Base-by-base conservation (phyloP, 805 yeast species). In the Cyberlindnera lachancei region DNA sequence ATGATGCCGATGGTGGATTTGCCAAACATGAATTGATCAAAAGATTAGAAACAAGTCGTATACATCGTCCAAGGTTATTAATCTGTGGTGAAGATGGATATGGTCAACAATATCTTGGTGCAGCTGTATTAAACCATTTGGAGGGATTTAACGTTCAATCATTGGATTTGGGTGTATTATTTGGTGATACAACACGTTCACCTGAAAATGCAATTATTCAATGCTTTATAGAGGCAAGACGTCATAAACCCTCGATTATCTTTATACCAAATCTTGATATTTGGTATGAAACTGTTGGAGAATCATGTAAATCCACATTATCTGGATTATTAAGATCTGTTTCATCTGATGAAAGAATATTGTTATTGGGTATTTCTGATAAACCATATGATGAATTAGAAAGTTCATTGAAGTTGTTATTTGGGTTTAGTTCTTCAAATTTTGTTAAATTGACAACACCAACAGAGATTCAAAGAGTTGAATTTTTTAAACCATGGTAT, bases 101-200 rank as follows among this genome's bases (percentile, higher is more conserved):
- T 55, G 99, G 97, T 1, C 96, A 88, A 48, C 81, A 75, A 42
- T 87, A 90, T 52, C 53, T 92, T 7, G 80, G 87, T 4, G 67
- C 87, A 3, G 96, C 97, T 0, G 64, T 88, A 8, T 61, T 90
- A 32, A 81, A 86, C 47, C 68, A 75, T 43, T 61, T 92, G 31
- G 98, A 92, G 58, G 95, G 96, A 0, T 85, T 79, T 47, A 90
- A 86, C 49, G 78, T 86, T 11, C 96, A 92, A 53, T 73, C 82
- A 1, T 63, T 92, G 25, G 98, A 92, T 52, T 61, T 92, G 36
- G 82, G 87, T 2, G 67, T 79, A 7, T 52, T 92, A 34, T 75
- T 77, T 41, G 75, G 86, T 11, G 96, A 90, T 46, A 66, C 90
- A 7, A 74, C 86, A 0, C 64, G 84, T 46, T 73, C 94, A 0